phyloP scores from a whole-genome alignment of 352 stramenopile species.

The Phytophthora palmivora region DNA sequence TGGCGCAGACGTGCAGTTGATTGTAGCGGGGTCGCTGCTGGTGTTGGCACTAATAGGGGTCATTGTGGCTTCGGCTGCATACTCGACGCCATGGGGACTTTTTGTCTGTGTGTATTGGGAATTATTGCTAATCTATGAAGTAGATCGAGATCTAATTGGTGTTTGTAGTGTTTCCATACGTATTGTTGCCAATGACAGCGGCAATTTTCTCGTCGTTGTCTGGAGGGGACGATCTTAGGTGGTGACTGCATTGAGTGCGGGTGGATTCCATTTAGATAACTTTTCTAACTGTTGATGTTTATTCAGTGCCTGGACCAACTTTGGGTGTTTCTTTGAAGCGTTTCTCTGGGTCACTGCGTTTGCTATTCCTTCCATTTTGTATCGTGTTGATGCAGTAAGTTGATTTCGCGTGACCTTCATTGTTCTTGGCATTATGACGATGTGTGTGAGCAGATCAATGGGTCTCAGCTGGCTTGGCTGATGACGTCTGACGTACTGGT shows the following conservation, averaged over 20 bases:
- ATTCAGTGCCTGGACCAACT: constrained; percentile 56
- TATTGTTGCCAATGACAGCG: constrained; percentile 69
- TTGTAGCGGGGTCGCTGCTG: constrained; percentile 55
- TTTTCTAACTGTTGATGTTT: neutral
- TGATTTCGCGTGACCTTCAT: neutral
- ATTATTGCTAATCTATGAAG: neutral
- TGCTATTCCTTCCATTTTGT: constrained; percentile 68
- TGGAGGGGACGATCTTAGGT: constrained; percentile 62
- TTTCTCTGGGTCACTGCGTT: constrained; percentile 76
- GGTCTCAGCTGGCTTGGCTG: constrained; percentile 68
- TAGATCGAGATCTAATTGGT: constrained; percentile 1
- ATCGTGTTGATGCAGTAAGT: constrained; percentile 69
- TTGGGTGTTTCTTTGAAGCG: constrained; percentile 78
- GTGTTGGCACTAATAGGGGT: constrained; percentile 63
- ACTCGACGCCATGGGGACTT: constrained; percentile 67
- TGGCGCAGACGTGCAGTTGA: constrained; percentile 44
- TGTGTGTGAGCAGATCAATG: constrained; percentile 52
- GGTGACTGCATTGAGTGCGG: constrained; percentile 5
- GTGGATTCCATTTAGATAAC: constrained; percentile 1
- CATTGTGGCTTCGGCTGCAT: constrained; percentile 64
- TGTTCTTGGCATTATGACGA: constrained; percentile 1
- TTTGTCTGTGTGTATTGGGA: constrained; percentile 57
- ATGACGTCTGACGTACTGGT: constrained; percentile 67
- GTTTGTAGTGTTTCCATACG: constrained; percentile 64
- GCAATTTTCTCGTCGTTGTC: constrained; percentile 58